Evolutionary conservation across 371 early-diverging fungal genomes (phyloP), one percentile per base, ranked within the genome.

Genomic region (Rhizopus stolonifer): DNA sequence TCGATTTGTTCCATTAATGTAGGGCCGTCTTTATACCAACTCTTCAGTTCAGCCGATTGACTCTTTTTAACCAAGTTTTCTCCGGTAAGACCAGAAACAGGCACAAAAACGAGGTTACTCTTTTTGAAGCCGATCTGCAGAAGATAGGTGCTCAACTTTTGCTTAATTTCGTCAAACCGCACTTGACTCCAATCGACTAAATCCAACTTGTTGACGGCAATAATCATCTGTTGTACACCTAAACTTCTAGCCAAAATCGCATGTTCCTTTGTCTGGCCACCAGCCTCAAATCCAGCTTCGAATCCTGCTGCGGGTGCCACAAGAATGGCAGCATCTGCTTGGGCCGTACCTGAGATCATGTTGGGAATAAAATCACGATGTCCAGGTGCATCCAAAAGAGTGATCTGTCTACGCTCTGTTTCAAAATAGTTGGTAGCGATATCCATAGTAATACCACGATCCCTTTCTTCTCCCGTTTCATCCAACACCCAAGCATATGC

Each of bases 331-430:
- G 86, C 95, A 78, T 98, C 98, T 0, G 98, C 97, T 54, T 96
- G 99, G 19, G 93, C 85, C 0, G 99, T 96, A 8, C 99, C 99
- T 1, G 89, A 87, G 52, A 99, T 99, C 99, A 99, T 99, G 66
- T 95, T 95, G n/a, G 98, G 95, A 40, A 99, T 90, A 72, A 98
- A 99, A 72, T 98, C 96, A 42, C 94, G 86, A 69, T 99, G 99
- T 0, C 99, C 99, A 8, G 99, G 99, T 0, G 99, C 96, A 72
- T 98, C 99, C 52, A 98, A 58, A 9, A 98, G 53, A 1, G 93
- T 95, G 61, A 94, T 95, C 18, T 71, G 65, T 18, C 91, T 82
- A 48, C 87, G 70, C 6, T 67, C 68, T 0, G 98, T 93, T 49
- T 92, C 87, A 73, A 99, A 98, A 46, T 84, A 79, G 25, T 88